Evolutionary conservation across 371 early-diverging fungal species (phyloP).

Genomic region (Apophysomyces ossiformis): DNA sequence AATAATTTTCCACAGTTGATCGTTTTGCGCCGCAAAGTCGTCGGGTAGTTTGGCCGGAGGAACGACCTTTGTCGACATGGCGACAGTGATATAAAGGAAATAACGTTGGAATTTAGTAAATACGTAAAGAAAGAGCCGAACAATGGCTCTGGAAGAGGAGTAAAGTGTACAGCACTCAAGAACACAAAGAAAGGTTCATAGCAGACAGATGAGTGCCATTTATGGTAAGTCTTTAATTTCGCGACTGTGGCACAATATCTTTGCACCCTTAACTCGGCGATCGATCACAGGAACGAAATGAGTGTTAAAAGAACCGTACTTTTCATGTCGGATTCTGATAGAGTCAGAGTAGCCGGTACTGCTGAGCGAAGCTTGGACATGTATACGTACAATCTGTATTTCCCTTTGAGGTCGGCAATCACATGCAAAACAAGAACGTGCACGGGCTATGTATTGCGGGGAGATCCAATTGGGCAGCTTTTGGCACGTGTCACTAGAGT

Average conservation of each 20-base stretch:
- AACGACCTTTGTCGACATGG: constrained; percentile 10
- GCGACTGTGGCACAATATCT: not conserved
- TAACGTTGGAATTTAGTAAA: constrained; percentile 2
- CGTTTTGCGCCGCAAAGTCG: constrained; percentile 59
- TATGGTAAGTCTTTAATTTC: not conserved
- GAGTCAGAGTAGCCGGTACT: too few relatives aligned
- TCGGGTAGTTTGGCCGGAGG: constrained; percentile 6
- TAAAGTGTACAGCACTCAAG: not conserved
- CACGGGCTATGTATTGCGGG: too few relatives aligned
- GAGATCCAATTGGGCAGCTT: too few relatives aligned
- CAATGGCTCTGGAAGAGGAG: not conserved
- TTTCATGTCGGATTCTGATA: too few relatives aligned
- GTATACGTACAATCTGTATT: too few relatives aligned
- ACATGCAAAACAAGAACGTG: too few relatives aligned
- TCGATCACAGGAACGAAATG: not conserved
- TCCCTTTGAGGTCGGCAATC: too few relatives aligned
- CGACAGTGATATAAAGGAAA: not conserved
- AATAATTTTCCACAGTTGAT: constrained; percentile 84
- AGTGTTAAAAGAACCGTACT: not conserved
- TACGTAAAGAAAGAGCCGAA: not conserved
- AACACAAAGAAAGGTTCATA: constrained; percentile 5
- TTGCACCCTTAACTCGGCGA: not conserved
- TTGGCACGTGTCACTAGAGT: too few relatives aligned
- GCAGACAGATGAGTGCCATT: constrained; percentile 5
- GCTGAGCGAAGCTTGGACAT: too few relatives aligned